Evolutionary conservation across 1,284 basidiomycete genomes (phyloP).

Genomic region (Exobasidium cylindrosporum): DNA sequence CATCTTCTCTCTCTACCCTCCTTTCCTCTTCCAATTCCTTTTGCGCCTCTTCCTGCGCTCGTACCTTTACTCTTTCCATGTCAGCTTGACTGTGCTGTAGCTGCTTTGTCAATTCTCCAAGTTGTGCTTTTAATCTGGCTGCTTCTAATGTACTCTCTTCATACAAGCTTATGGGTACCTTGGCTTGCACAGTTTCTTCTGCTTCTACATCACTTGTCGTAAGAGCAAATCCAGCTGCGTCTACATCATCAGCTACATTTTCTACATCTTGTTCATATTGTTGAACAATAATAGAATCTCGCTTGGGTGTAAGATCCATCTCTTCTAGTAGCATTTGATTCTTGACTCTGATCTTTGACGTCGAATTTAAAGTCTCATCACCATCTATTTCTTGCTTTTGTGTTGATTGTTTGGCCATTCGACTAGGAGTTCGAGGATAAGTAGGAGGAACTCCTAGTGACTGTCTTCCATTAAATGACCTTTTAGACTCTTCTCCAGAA

Average conservation of each 20-base stretch:
- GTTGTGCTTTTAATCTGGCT: constrained; percentile 4
- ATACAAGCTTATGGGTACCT: constrained; percentile 11
- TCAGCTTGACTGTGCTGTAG: background rate
- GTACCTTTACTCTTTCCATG: constrained; percentile 7
- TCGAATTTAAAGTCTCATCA: background rate
- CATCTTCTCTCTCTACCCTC: constrained; percentile 38
- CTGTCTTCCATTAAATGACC: background rate
- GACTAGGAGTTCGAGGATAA: background rate
- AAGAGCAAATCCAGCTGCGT: background rate
- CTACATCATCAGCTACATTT: background rate
- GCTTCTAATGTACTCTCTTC: constrained; percentile 14
- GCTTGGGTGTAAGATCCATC: constrained; percentile 17
- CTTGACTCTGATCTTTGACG: background rate
- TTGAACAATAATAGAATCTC: background rate
- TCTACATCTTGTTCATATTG: background rate
- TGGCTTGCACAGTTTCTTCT: constrained; percentile 3
- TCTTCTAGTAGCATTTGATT: constrained; percentile 13
- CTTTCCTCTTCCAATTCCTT: constrained; percentile 30
- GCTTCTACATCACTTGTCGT: background rate
- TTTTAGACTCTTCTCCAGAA: background rate
- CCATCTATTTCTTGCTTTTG: background rate
- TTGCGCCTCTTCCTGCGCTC: constrained; percentile 1
- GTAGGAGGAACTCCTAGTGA: constrained; percentile 1
- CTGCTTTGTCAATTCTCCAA: background rate
- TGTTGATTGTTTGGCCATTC: background rate